A percentile compares a stretch with the other conserved stretches of the same genome.
These are phyloP conservation scores for Pistacia atlantica DNA, from an alignment of 345 rosid genomes.

Conservation along the genomic window DNA sequence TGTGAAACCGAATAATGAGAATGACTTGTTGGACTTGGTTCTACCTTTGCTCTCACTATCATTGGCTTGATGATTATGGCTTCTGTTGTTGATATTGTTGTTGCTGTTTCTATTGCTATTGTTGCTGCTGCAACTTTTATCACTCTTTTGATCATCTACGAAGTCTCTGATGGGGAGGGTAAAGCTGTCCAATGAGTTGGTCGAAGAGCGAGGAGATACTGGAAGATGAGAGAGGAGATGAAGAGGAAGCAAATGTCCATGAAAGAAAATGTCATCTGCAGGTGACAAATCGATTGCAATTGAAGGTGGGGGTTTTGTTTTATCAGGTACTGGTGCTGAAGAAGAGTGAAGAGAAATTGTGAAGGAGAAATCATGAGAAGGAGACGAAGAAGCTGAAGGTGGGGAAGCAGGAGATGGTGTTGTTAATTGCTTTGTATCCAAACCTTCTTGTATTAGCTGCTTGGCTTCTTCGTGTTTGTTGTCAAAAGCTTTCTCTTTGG, in stretches of 20 bases:
- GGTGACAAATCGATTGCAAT: slow-evolving; percentile 87
- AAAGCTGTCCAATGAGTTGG: slow-evolving; percentile 68
- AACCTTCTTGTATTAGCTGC: slow-evolving; percentile 34
- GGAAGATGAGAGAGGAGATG: slow-evolving; percentile 84
- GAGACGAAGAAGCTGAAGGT: slow-evolving; percentile 79
- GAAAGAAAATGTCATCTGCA: slow-evolving; percentile 97
- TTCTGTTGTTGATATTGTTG: slow-evolving; percentile 9
- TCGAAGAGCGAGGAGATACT: slow-evolving; percentile 73
- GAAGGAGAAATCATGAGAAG: slow-evolving; percentile 95
- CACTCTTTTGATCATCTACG: slow-evolving; percentile 33
- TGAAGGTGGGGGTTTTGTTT: slow-evolving; percentile 40
- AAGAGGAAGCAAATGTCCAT: slow-evolving; percentile 96
- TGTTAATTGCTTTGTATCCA: slow-evolving; percentile 20
- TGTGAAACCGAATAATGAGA: slow-evolving; percentile 65
- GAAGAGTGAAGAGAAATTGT: slow-evolving; percentile 80
- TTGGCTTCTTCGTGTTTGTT: slow-evolving; percentile 33
- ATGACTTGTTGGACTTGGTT: slow-evolving; percentile 55
- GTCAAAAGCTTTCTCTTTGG: slow-evolving; percentile 36
- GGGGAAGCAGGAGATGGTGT: slow-evolving; percentile 42
- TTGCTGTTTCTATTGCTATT: slow-evolving; percentile 16
- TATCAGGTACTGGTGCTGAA: slow-evolving; percentile 38
- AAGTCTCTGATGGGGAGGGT: slow-evolving; percentile 53
- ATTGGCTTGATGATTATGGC: slow-evolving; percentile 10
- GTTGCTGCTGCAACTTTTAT: slow-evolving; percentile 7
- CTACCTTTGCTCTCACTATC: slow-evolving; percentile 29